phyloP scores from a whole-genome alignment of 106 monocot species.

The Cymbidium sinense region DNA sequence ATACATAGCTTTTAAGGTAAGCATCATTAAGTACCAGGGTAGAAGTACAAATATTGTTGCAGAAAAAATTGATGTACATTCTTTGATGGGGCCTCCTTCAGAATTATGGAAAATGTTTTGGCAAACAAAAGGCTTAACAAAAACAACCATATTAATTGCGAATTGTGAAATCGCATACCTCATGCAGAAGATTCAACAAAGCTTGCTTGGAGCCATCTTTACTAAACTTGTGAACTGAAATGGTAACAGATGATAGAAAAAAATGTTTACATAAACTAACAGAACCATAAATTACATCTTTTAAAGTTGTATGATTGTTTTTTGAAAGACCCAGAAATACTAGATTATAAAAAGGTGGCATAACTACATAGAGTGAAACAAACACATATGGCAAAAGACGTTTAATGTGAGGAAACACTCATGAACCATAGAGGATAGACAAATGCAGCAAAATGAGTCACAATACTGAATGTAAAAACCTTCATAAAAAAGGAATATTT shows the following conservation, averaged over 20 bases:
- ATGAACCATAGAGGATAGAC: neutral
- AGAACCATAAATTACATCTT: neutral
- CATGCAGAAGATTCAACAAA: constrained; percentile 74
- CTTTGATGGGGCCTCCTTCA: neutral
- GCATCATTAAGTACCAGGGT: neutral
- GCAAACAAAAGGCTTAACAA: neutral
- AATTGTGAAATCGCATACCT: constrained; percentile 34
- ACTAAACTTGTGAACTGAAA: constrained; percentile 84
- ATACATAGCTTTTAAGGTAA: neutral
- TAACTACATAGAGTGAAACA: neutral
- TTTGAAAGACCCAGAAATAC: neutral
- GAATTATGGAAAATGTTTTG: neutral
- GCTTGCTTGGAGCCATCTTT: constrained; percentile 90
- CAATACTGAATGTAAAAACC: neutral
- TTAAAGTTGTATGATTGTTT: neutral
- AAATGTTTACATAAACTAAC: neutral
- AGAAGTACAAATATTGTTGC: neutral
- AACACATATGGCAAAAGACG: neutral
- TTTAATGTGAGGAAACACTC: neutral
- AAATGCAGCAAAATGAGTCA: neutral
- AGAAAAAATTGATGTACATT: neutral
- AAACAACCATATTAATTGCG: neutral
- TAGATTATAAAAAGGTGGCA: neutral
- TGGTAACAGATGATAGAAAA: constrained; percentile 1
- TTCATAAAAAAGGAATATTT: no score